Evolutionary conservation across 2,329 filamentous ascomycete genomes (phyloP), one percentile per base, ranked within the genome.

Genomic region (Pyrenophora teres): DNA sequence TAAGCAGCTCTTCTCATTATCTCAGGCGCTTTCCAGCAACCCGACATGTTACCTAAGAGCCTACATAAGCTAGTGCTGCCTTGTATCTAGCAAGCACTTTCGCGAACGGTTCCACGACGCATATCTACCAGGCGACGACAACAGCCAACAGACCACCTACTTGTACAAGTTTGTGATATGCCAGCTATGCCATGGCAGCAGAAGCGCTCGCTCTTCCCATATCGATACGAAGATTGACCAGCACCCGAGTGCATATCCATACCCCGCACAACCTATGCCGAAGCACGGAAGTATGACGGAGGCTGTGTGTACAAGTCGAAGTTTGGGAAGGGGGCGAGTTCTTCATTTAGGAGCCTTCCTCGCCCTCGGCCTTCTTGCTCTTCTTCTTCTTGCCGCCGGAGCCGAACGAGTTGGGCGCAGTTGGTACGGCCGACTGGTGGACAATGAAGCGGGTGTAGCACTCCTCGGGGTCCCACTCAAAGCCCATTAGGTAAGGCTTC

Each of bases 381-480:
- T 74, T 73, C 69, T 74, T 74, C 65, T 67, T 67, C 62, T 69
- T 70, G 56, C 65, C 64, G 39, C 64, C 63, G 19, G 66, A 65
- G 40, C 82, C 81, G 55, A 84, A 85, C 32, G 50, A 39, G 42
- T 64, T 64, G 38, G 54, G 42, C 5, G 61, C 63, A 10, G 62
- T 63, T 33, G 63, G 62, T 64, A 88, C 83, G 76, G 86, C 87
- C 75, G 87, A 87, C 72, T 93, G 89, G 77, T 94, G 92, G 58
- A 97, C 92, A 67, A 95, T 81, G 69, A 97, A 83, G 60, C 86
- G 84, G 47, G 90, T 93, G 87, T 91, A 96, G 71, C 86, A 91
- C 77, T 96, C 90, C 65, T 96, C 89, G 74, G 88, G 90, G 77
- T 96, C 89, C 92, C 92, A 97, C 81, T 96, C 92, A 79, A 97